These are phyloP conservation scores for Dactylellina parvicollis DNA, from an alignment of 2,329 filamentous ascomycete genomes.

Conservation along the genomic window DNA sequence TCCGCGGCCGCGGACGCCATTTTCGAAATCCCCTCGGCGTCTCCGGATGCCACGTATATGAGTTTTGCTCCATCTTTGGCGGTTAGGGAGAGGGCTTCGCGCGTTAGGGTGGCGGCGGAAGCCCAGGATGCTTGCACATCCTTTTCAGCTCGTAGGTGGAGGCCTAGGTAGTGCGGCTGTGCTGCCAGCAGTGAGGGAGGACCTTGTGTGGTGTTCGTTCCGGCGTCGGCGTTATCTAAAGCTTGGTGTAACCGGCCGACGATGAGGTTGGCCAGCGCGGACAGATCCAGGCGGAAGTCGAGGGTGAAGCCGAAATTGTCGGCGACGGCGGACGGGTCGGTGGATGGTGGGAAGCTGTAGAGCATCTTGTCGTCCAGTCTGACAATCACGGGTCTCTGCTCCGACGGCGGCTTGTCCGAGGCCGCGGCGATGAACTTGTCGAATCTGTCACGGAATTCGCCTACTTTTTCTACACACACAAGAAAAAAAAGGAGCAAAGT, in stretches of 20 bases:
- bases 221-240: neutral
- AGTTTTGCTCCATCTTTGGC: neutral
- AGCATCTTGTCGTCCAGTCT: neutral
- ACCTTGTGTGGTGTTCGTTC: too few species aligned
- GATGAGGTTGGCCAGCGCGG: constrained; percentile 61
- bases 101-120: neutral
- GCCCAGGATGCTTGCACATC: constrained; percentile 58
- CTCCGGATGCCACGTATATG: constrained; percentile 61
- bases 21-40: constrained; percentile 60
- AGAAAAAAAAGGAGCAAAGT: neutral
- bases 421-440: neutral
- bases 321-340: constrained; percentile 65
- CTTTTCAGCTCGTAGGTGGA: constrained; percentile 65
- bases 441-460: neutral
- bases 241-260: constrained; percentile 61
- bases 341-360: neutral
- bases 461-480: too few species aligned
- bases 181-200: constrained; percentile 12
- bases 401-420: neutral
- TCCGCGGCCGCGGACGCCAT: constrained; percentile 63
- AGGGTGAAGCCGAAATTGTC: constrained; percentile 64
- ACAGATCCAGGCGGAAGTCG: constrained; percentile 62
- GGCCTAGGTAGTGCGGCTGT: constrained; percentile 60
- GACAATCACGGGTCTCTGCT: neutral
- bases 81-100: neutral